Evolutionary conservation across 1,139 yeast species (phyloP), one percentile per base, ranked within the genome.

Genomic region (Pneumocystis canis): DNA sequence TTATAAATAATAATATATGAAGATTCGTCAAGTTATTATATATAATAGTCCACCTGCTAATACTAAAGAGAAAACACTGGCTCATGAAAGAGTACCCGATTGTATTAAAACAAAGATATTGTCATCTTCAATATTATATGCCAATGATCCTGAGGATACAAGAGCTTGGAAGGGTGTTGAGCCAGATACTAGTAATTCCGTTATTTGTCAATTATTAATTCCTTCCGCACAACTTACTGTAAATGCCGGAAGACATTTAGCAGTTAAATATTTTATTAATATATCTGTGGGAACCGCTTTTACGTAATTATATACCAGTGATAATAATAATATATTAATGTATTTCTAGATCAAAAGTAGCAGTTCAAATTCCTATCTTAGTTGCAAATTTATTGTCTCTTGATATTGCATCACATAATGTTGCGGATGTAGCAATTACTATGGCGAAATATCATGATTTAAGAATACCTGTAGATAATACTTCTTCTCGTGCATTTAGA

Each of bases 41-140:
- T 63, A 59, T 58, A 61, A 61, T 25, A 61, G 57, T 35, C 58
- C 65, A 4, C 62, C 63, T 18, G 65, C 65, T n/a, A 39, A 61
- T 18, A 59, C 65, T 61, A 59, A 57, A 63, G 60, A 53, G 32
- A 63, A 14, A 62, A 59, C 41, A 62, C 60, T 59, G 35, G 41
- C 30, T 37, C 59, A 58, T 25, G 47, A 37, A n/a, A 40, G 65
- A 31, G 60, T 63, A 20, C 63, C 65, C 2, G 65, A 63, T 31
- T 56, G 59, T 35, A 63, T 56, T 58, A 37, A 47, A 35, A 59
- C 63, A n/a, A 58, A 54, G n/a, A 56, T 41, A 25, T 37, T 63
- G 25, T 62, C 65, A 4, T 41, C 57, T 54, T 25, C 60, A 20
- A 61, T 59, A 33, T 37, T 58, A 58, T 39, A 58, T 58, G 59